Conservation (phyloP, 306 rosid genomes). For the Rosa multiflora region DNA sequence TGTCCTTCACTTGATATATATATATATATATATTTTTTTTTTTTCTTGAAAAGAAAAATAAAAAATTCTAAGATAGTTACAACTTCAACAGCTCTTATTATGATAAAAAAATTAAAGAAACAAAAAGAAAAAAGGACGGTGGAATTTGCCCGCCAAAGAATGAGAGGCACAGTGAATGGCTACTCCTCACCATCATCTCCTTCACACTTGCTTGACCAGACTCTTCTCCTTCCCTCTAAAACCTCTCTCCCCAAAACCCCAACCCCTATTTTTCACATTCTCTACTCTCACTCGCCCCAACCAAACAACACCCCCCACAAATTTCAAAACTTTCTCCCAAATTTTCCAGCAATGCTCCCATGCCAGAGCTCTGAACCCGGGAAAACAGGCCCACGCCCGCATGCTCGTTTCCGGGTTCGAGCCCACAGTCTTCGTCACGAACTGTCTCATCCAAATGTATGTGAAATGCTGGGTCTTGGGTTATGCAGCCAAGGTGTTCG, state of each 20-base stretch:
- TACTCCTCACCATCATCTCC: slow-evolving; percentile 9
- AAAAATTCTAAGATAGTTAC: too few species aligned
- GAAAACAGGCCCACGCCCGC: slow-evolving; percentile 73
- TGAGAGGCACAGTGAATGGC: slow-evolving; percentile 2
- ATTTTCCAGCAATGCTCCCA: slow-evolving; percentile 74
- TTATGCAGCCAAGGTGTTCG: slow-evolving; percentile 58
- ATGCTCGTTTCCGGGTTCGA: slow-evolving; percentile 63
- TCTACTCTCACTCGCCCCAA: slow-evolving; percentile 27
- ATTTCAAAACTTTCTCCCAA: slow-evolving; percentile 57
- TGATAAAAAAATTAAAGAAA: too few species aligned
- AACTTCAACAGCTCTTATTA: too few species aligned
- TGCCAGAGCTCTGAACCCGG: slow-evolving; percentile 46
- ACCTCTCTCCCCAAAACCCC: neutral
- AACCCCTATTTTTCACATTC: slow-evolving; percentile 18
- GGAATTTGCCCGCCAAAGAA: slow-evolving; percentile 5
- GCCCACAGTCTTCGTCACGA: slow-evolving; percentile 67
- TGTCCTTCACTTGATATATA: too few species aligned
- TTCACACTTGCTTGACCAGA: slow-evolving; percentile 28
- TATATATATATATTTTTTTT: too few species aligned
- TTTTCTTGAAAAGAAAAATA: too few species aligned
- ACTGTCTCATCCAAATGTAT: slow-evolving; percentile 66
- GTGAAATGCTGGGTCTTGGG: slow-evolving; percentile 46
- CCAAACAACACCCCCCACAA: slow-evolving; percentile 39
- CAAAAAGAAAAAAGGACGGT: too few species aligned
- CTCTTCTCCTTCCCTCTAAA: slow-evolving; percentile 14